Evolutionary conservation across 768 basidiomycete genomes (phyloP), one percentile per base, ranked within the genome.

Genomic region (Lactarius tabidus): DNA sequence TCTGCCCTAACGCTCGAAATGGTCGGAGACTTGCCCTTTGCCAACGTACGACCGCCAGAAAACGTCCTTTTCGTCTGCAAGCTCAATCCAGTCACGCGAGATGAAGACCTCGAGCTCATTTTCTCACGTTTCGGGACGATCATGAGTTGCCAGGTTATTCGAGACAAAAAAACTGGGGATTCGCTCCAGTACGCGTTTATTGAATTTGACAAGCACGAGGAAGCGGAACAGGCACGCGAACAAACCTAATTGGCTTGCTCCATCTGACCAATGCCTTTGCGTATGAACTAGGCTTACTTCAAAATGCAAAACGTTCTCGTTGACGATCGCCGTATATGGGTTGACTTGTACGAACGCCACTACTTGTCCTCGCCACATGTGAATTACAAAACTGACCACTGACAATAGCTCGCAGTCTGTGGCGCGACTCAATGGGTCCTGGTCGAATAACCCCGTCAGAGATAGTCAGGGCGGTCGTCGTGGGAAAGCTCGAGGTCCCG

Each of bases 291-390:
- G 90, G 97, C 93, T 10, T 99, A 98, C 76, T 95, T 98, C 79
- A 99, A 98, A 76, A 99, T 99, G 97, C 97, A 98, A 74, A 98
- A 98, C 71, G 97, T 98, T 0, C 79, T 99, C 14, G 91, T 99
- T 15, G 97, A 99, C 73, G 97, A 99, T 76, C 85, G 95, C 17
- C 86, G 97, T 15, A 98, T 99, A 72, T 98, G 96, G 93, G 96
- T 99, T 67, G 97, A 98, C 77, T 98, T 99, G 90, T 95, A 71
- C 66, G 90, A 81, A 41, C n/a, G 59, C 20, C 56, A 38, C 35
- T 38, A 12, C 35, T 59, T 26, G 23, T 60, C 55, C 33, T 33
- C 8, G 33, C 2, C 57, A 20, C 35, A 8, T 14, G 1, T 8
- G 72, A 57, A 60, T 5, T 28, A 57, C 55, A 18, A 71, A 12